Evolutionary conservation across 805 yeast species (phyloP), one percentile per base, ranked within the genome.

Genomic region (Pichia cabralensis): DNA sequence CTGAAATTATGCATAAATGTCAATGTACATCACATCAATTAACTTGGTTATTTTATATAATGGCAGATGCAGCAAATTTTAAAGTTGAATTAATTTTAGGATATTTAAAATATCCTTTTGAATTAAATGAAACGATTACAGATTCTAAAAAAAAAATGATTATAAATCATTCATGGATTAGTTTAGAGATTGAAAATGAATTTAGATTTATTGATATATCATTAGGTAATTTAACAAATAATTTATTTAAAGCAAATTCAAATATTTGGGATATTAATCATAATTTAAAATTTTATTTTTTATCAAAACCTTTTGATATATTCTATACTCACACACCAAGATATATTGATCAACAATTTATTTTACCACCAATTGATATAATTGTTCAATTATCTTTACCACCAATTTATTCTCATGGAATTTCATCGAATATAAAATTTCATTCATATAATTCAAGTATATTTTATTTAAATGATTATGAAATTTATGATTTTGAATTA

Each of bases 81-180:
- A 76, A 79, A 7, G 73, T 85, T 43, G 92, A 82, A 40, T 66
- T 85, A 2, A 75, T 92, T 2, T 61, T 76, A 18, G 98, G 98
- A 4, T 82, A 81, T 49, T 67, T 88, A 60, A 84, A 88, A 51
- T 71, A 76, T 18, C 94, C 95, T 8, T 76, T 76, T 41, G 76
- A 69, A 35, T 60, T 65, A 31, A 69, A 69, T 40, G 55, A 55
- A n/a, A 39, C 48, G 1, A 27, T 38, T 7, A 27, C 39, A 10
- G 27, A 43, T 25, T 14, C 42, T 0, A 61, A 61, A 39, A 68
- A 65, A 39, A 65, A 74, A 28, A 69, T 65, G 43, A 58, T 61
- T n/a, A 53, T 76, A 24, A 84, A 86, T 48, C 98, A 92, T 56
- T 74, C 82, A 36, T 92, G 98, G 98, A 67, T 85, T 36, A 75